Evolutionary conservation across 352 stramenopile genomes (phyloP), one percentile per base, ranked within the genome.

Genomic region (Globisporangium camurandrum): DNA sequence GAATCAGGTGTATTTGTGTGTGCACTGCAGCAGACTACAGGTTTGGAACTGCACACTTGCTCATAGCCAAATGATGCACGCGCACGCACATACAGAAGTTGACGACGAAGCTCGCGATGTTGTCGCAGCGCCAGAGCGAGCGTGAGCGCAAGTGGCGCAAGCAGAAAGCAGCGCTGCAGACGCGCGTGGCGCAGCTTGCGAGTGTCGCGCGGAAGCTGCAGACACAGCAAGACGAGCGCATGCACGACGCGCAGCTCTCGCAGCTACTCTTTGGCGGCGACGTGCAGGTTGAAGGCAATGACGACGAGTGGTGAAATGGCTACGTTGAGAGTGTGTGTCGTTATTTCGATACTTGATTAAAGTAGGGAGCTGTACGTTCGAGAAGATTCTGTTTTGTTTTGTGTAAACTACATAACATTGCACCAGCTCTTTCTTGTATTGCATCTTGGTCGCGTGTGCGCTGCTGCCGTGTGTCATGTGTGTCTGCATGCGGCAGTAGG

Each of bases 201-300:
- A 30, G 56, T 16, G 39, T 49, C 19, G 49, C 53, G 31, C 57
- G 62, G 45, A 19, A 67, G 38, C 55, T 59, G 39, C 46, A 37
- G 22, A 4, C 17, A 16, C 56, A 70, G 36, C 67, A 63, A 36
- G 20, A 75, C 20, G 63, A 75, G 30, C 39, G 50, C 17, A 54
- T 56, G 24, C 56, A 59, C 31, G 56, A 63, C 36, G 30, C 26
- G 28, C 43, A 63, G 36, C 31, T 63, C 44, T 49, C 56, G 19
- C 17, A 26, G 3, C 20, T 63, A 40, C 56, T 63, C 24, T 63
- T 59, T n/a, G 26, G 43, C 24, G 30, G 12, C 17, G 36, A 45
- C 19, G 42, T 22, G 3, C 31, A 12, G 10, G 12, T 27, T n/a
- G 19, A 34, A 37, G 36, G 11, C 12, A 20, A 8, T 17, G 20